These are phyloP conservation scores for Tulasnella sp. DNA, from an alignment of 768 basidiomycete genomes.

Conservation along the genomic window DNA sequence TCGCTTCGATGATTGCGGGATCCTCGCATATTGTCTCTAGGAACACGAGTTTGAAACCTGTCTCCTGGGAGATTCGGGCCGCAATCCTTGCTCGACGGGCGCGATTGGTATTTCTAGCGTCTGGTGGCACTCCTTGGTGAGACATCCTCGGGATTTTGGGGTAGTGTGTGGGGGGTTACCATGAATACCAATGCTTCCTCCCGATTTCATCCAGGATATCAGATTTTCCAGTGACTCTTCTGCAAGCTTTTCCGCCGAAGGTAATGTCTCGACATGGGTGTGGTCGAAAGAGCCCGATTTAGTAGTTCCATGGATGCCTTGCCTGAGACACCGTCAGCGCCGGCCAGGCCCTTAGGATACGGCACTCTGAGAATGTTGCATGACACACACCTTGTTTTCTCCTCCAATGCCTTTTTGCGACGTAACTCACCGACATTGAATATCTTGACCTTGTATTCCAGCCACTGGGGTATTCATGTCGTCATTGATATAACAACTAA, in stretches of 20 bases:
- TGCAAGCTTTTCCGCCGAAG: constrained; percentile 77
- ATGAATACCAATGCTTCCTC: constrained; percentile 97
- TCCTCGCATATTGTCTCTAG: constrained; percentile 95
- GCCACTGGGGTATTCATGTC: constrained; percentile 65
- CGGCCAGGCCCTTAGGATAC: background rate
- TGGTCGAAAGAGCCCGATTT: constrained; percentile 89
- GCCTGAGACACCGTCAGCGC: constrained; percentile 48
- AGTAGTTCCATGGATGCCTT: constrained; percentile 87
- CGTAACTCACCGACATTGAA: constrained; percentile 98
- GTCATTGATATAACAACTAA: background rate
- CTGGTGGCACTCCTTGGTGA: constrained; percentile 48
- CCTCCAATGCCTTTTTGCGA: constrained; percentile 76
- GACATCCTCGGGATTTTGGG: background rate
- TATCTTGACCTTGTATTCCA: constrained; percentile 96
- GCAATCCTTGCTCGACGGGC: constrained; percentile 81
- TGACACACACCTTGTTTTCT: constrained; percentile 61
- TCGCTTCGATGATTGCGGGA: constrained; percentile 90
- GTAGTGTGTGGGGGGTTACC: constrained; percentile 47
- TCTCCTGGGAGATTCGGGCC: constrained; percentile 69
- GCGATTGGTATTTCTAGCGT: constrained; percentile 93
- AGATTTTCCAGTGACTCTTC: constrained; percentile 93
- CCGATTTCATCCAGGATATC: constrained; percentile 91
- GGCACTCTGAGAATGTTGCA: background rate
- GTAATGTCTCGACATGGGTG: constrained; percentile 74
- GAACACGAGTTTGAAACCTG: constrained; percentile 85